Base-by-base conservation (phyloP, 179 eudicot species). In the Vitellaria paradoxa region DNA sequence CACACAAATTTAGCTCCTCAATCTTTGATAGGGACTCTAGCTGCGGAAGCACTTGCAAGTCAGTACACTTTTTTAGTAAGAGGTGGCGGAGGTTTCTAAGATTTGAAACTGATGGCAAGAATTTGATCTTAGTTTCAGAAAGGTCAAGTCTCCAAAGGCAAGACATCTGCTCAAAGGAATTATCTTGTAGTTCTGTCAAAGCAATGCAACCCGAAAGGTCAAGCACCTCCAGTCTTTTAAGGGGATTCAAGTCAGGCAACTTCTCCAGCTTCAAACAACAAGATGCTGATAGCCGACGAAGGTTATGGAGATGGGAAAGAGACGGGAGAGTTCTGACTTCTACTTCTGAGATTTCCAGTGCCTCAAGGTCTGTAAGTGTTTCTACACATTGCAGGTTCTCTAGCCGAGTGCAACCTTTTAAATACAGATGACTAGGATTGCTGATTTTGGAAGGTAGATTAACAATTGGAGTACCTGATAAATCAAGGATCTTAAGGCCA, bases 341-440 rank as follows among this genome's bases (percentile, higher is more conserved):
- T 3, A 79, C 64, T 49, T 57, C 63, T 20, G 85, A 78, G 60
- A 82, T 70, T 73, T 78, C 81, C 74, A 82, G 84, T 50, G 37
- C 40, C 68, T 74, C 67, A 2, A 82, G 81, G 42, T 23, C 56
- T 68, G 30, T 45, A 1, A 70, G 70, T 61, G 68, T 23, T 53
- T 53, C 79, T 15, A 65, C 10, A 52, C 56, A 56, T 3, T 52
- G 15, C 15, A 78, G 76, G 20, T 18, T 52, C 20, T 52, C 40
- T 21, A 72, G 56, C n/a, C 53, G 24, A 72, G 23, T 11, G 72
- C 76, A 78, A 12, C 26, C 9, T 73, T 52, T 53, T 37, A 72
- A 60, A n/a, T 26, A 52, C 23, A 78, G 56, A 52, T 63, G 56
- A 37, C n/a, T 65, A 64, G 76, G 81, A 63, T 78, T 72, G 70